Conservation (phyloP, 2,329 filamentous ascomycete species). For the Juglanconis oblonga region DNA sequence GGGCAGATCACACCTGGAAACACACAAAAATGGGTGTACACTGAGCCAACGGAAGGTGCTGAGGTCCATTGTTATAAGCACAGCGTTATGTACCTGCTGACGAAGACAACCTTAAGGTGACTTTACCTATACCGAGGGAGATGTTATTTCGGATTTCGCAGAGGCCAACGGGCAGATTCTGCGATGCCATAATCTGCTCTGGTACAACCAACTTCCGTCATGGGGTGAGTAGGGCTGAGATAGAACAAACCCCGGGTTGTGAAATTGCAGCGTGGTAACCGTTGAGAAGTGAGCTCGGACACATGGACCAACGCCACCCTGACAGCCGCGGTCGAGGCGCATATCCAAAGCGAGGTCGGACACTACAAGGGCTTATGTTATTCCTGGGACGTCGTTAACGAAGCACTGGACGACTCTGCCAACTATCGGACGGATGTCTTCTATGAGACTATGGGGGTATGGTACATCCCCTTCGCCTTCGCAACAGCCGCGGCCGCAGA, state of each 20-base stretch:
- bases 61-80: neutral
- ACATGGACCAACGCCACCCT: slow-evolving; percentile 60
- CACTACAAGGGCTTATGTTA: slow-evolving; percentile 60
- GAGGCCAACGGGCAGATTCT: slow-evolving; percentile 47
- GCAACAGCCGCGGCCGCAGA: slow-evolving; percentile 51
- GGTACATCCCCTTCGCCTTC: slow-evolving; percentile 59
- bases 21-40: slow-evolving; percentile 61
- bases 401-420: slow-evolving; percentile 59
- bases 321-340: slow-evolving; percentile 49
- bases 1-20: slow-evolving; percentile 65
- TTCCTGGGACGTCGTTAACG: slow-evolving; percentile 66
- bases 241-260: neutral
- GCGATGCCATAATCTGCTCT: slow-evolving; percentile 60
- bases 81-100: neutral
- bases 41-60: slow-evolving; percentile 51
- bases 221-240: slow-evolving; percentile 35
- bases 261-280: neutral
- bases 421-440: slow-evolving; percentile 52
- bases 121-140: slow-evolving; percentile 58
- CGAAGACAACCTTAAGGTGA: slow-evolving; percentile 31
- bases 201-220: slow-evolving; percentile 49
- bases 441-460: slow-evolving; percentile 50
- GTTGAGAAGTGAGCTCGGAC: slow-evolving; percentile 30
- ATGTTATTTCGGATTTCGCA: slow-evolving; percentile 50
- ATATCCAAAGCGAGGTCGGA: slow-evolving; percentile 56